These are phyloP conservation scores for Lyophyllum atratum DNA, from an alignment of 768 basidiomycete genomes.

Conservation along the genomic window DNA sequence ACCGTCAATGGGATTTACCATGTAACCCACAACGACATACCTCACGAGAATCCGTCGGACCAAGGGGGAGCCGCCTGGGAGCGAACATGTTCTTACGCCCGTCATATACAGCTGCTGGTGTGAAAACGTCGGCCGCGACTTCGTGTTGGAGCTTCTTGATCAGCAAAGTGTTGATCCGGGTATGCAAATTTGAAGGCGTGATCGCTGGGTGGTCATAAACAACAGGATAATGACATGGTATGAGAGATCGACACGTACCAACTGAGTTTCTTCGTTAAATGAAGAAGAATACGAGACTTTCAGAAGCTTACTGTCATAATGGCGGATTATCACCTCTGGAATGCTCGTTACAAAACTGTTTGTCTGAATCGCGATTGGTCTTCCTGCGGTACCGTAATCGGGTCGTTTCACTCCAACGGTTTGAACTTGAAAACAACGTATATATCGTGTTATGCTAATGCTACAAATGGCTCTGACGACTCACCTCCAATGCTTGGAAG, in stretches of 20 bases:
- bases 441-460: conserved; percentile 2
- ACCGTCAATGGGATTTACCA: not conserved
- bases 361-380: conserved; percentile 25
- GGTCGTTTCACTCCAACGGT: conserved; percentile 37
- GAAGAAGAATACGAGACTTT: not conserved
- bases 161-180: conserved; percentile 65
- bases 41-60: conserved; percentile 3
- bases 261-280: conserved; percentile 8
- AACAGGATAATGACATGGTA: not conserved
- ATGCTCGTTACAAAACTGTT: conserved; percentile 15
- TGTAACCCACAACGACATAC: not conserved
- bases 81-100: conserved; percentile 53
- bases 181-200: conserved; percentile 44
- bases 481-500: conserved; percentile 33
- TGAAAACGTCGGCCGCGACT: conserved; percentile 63
- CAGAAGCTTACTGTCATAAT: conserved; percentile 23
- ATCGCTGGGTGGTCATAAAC: conserved; percentile 7
- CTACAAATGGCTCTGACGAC: conserved; percentile 11
- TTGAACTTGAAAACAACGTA: conserved; percentile 25
- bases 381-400: conserved; percentile 32
- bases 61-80: conserved; percentile 10
- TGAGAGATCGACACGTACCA: conserved; percentile 12
- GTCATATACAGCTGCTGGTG: conserved; percentile 71
- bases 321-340: conserved; percentile 18
- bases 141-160: conserved; percentile 61